Evolutionary conservation across 306 rosid species (phyloP).

Genomic region (Pyrus pyrifolia): DNA sequence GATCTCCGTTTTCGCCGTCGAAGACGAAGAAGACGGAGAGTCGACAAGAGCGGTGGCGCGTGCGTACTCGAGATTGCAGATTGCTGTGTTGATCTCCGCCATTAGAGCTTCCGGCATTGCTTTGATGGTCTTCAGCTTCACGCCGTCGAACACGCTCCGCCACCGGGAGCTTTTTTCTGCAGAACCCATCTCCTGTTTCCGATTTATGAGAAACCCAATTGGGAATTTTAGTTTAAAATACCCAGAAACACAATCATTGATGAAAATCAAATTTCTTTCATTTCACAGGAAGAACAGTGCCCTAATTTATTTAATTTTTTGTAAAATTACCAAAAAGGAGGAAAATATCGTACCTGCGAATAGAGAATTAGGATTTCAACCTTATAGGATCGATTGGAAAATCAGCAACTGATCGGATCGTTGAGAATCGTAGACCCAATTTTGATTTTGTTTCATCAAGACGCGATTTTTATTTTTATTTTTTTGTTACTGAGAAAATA

Average conservation of each 20-base stretch:
- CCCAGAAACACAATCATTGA: neutral
- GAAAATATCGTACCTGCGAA: neutral
- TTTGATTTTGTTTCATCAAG: neutral
- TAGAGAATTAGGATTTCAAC: neutral
- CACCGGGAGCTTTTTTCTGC: conserved; percentile 39
- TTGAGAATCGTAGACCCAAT: neutral
- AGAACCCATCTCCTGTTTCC: conserved; percentile 22
- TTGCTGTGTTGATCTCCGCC: conserved; percentile 78
- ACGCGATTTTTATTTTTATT: neutral
- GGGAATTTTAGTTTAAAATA: neutral
- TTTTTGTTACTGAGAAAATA: neutral
- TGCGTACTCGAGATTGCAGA: conserved; percentile 58
- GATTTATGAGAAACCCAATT: neutral
- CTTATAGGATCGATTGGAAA: neutral
- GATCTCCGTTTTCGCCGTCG: neutral
- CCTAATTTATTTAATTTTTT: neutral
- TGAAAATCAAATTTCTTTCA: neutral
- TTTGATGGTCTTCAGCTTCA: conserved; percentile 43
- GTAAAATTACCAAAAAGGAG: neutral
- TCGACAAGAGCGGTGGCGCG: conserved; percentile 54
- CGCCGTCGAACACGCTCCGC: conserved; percentile 74
- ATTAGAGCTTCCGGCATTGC: conserved; percentile 68
- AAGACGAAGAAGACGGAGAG: conserved; percentile 14
- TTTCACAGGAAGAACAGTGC: neutral
- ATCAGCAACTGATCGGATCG: neutral